Conservation (phyloP, 2,329 filamentous ascomycete species). For the Monosporascus sp. region DNA sequence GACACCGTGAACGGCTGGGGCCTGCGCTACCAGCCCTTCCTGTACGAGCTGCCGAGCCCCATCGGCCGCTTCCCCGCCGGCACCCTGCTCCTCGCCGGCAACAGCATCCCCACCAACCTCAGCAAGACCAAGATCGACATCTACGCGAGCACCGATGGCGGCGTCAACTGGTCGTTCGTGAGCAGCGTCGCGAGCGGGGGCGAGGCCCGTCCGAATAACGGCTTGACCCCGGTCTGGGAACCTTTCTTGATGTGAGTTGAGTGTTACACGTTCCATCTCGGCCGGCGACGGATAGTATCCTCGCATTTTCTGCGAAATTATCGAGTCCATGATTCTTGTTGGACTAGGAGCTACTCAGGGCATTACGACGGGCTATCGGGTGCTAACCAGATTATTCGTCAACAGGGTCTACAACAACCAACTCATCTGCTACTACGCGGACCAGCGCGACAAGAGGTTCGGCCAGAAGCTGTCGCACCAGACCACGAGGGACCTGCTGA, state of each 20-base stretch:
- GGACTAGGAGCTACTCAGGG: too few relatives aligned
- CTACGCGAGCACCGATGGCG: conserved; percentile 58
- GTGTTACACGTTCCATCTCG: conserved; percentile 1
- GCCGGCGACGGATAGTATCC: too few relatives aligned
- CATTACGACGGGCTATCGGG: not conserved
- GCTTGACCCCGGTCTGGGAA: conserved; percentile 65
- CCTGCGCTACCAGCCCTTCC: conserved; percentile 61
- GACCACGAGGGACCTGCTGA: conserved; percentile 49
- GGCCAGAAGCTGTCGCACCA: conserved; percentile 66
- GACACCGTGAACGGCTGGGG: conserved; percentile 61
- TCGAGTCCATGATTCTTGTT: too few relatives aligned
- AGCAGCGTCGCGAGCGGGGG: conserved; percentile 59
- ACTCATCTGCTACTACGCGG: conserved; percentile 63
- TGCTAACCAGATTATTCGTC: not conserved
- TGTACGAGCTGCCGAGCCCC: conserved; percentile 54
- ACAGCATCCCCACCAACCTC: conserved; percentile 52
- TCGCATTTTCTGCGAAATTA: too few relatives aligned
- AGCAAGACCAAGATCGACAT: conserved; percentile 62
- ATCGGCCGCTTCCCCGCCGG: conserved; percentile 55
- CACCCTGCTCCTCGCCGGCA: conserved; percentile 57
- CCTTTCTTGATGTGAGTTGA: conserved; percentile 51
- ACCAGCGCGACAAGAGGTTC: conserved; percentile 59
- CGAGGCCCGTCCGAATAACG: conserved; percentile 54
- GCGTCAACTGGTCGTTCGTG: conserved; percentile 60
- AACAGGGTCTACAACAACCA: conserved; percentile 48